Base-by-base conservation (phyloP, 768 basidiomycete species). In the Xerocomellus intermedius region DNA sequence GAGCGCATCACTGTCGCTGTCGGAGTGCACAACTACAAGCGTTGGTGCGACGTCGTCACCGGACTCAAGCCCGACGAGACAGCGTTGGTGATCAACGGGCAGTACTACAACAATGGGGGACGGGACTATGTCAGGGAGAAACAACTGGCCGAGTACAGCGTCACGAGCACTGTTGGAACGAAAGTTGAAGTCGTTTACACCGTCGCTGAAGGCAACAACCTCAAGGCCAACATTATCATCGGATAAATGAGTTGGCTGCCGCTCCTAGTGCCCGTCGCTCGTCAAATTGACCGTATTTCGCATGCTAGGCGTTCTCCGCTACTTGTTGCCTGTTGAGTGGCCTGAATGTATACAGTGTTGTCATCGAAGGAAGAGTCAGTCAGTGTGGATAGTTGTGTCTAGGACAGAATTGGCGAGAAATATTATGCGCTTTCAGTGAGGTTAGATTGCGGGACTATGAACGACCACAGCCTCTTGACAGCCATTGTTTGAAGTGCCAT, bases 41-140 rank as follows among this genome's bases (percentile, higher is more conserved):
- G 68, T 7, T 77, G 77, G 77, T 63, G 66, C 62, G 75, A 77
- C 56, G 67, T 73, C 42, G 63, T 75, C 49, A 64, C 74, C 4
- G 64, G 71, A 47, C 64, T 76, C 35, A 16, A 51, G 6, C 22
- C 49, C 17, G 55, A 44, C 24, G 48, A 68, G 33, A 74, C 9
- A 8, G 30, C 30, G 10, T 10, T 30, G 2, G 30, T 30, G 30
- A 30, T 30, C 30, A 30, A 30, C 30, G 2, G 9, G 9, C 9
- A 30, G 30, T 30, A 30, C 30, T 30, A 30, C 30, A 30, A 30
- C 9, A 10, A 30, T 2, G 30, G 30, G 2, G 30, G 30, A 30
- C 30, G 30, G 30, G 30, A 9, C 30, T 30, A 4, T 2, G 9
- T 30, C 30, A 43, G 42, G 42, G 54, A 56, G 58, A 52, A 56